phyloP scores from a whole-genome alignment of 495 filamentous ascomycete species.

The Aspergillus incahuasiensis region DNA sequence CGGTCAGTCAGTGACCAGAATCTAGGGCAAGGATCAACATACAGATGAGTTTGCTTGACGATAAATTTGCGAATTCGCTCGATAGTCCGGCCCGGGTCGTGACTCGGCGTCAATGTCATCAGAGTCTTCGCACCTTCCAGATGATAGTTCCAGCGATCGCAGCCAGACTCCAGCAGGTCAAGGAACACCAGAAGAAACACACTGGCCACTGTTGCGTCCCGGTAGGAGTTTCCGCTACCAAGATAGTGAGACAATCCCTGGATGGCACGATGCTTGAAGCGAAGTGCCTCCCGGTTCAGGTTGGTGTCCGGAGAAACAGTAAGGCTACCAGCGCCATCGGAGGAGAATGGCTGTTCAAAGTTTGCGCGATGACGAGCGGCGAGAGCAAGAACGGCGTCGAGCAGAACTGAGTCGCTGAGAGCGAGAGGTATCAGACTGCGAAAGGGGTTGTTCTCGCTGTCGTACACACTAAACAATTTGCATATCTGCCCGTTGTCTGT shows the following conservation, averaged over 20 bases:
- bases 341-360: conserved; percentile 18
- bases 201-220: conserved; percentile 40
- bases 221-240: conserved; percentile 11
- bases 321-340: neutral
- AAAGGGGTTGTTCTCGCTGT: conserved; percentile 50
- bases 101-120: conserved; percentile 19
- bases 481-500: conserved; percentile 48
- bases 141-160: conserved; percentile 47
- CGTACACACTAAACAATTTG: conserved; percentile 48
- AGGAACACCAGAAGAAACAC: conserved; percentile 52
- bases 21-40: neutral
- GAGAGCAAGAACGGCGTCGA: conserved; percentile 45
- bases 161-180: conserved; percentile 49
- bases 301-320: conserved; percentile 14
- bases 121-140: conserved; percentile 46
- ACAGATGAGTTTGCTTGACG: conserved; percentile 20
- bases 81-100: conserved; percentile 16
- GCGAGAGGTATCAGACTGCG: conserved; percentile 46
- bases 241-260: conserved; percentile 34
- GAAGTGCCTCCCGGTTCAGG: conserved; percentile 38
- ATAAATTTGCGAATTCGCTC: conserved; percentile 22
- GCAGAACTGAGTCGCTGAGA: conserved; percentile 36
- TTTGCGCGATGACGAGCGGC: conserved; percentile 50
- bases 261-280: conserved; percentile 46
- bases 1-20: conserved; percentile 1